A percentile compares a stretch with the other conserved stretches of the same genome.
Conservation (phyloP, 2,329 filamentous ascomycete genomes). For the Huntiella savannae region DNA sequence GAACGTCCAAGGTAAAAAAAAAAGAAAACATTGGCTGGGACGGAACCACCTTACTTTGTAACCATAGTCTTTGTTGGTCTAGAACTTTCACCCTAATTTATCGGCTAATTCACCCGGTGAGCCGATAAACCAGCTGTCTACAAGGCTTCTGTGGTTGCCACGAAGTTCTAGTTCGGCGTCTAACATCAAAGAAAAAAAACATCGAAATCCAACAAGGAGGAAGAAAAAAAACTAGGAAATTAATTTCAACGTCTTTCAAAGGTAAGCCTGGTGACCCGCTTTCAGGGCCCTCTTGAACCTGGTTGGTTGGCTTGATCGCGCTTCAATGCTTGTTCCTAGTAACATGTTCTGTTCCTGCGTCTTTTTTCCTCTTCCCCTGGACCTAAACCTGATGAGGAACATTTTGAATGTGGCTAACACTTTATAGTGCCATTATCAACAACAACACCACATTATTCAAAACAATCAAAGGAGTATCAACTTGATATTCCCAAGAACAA, state of each 20-base stretch:
- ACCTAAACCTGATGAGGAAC: slow-evolving; percentile 1
- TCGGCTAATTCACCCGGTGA: too few relatives aligned
- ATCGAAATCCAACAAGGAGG: background rate
- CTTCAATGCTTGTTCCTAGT: background rate
- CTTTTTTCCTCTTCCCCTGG: slow-evolving; percentile 1
- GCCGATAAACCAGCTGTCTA: too few relatives aligned
- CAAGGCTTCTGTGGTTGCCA: background rate
- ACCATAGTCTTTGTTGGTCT: too few relatives aligned
- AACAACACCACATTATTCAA: too few relatives aligned
- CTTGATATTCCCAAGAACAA: too few relatives aligned
- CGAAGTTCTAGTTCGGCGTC: background rate
- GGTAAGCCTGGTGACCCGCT: background rate
- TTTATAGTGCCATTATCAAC: too few relatives aligned
- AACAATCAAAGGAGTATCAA: too few relatives aligned
- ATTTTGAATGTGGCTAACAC: too few relatives aligned
- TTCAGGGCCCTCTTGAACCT: background rate
- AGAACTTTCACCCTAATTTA: too few relatives aligned
- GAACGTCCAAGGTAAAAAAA: too few relatives aligned
- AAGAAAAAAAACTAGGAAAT: background rate
- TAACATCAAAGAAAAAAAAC: slow-evolving; percentile 1
- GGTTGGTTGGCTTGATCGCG: background rate
- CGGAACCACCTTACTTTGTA: too few relatives aligned
- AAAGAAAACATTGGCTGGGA: too few relatives aligned
- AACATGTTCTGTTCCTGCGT: slow-evolving; percentile 1
- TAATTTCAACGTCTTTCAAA: background rate